These are phyloP conservation scores for Fusarium albosuccineum DNA, from an alignment of 2,329 filamentous ascomycete genomes.

Conservation along the genomic window DNA sequence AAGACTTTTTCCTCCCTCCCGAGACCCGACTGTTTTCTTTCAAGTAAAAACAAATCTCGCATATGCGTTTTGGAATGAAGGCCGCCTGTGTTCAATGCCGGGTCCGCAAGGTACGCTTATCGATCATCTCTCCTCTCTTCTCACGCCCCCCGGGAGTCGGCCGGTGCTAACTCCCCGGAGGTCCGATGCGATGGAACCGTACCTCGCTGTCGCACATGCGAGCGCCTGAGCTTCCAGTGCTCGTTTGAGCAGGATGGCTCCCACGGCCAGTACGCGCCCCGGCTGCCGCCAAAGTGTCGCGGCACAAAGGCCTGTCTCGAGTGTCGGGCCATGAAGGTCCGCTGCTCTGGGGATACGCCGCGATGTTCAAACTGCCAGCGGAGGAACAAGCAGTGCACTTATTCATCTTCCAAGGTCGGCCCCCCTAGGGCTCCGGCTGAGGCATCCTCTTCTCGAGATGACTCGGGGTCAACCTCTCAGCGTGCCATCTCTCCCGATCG, in stretches of 20 bases:
- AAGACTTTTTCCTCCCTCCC: not conserved
- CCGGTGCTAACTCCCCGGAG: slow-evolving; percentile 43
- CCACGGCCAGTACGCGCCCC: slow-evolving; percentile 37
- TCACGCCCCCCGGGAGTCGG: slow-evolving; percentile 36
- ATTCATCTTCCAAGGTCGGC: slow-evolving; percentile 30
- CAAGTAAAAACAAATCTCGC: not conserved
- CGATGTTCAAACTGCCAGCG: slow-evolving; percentile 44
- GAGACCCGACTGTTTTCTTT: slow-evolving; percentile 1
- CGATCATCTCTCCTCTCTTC: not conserved
- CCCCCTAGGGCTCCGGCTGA: slow-evolving; percentile 12
- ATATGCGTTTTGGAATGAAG: slow-evolving; percentile 37
- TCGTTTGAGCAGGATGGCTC: slow-evolving; percentile 47
- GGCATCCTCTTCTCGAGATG: slow-evolving; percentile 30
- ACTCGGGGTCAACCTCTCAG: slow-evolving; percentile 12
- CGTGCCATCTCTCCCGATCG: slow-evolving; percentile 24
- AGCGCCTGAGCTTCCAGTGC: slow-evolving; percentile 45
- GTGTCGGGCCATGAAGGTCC: slow-evolving; percentile 46
- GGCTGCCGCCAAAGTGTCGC: slow-evolving; percentile 46
- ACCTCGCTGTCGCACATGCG: slow-evolving; percentile 44
- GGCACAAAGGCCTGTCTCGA: slow-evolving; percentile 45
- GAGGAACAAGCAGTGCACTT: slow-evolving; percentile 43
- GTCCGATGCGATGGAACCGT: slow-evolving; percentile 47
- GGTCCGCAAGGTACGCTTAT: slow-evolving; percentile 44
- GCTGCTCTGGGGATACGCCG: slow-evolving; percentile 45
- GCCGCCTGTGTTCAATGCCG: slow-evolving; percentile 47